Percentiles rank a stretch among this genome's conserved stretches.
Conservation (phyloP, 208 protist species). For the Trichomonas tenax region DNA sequence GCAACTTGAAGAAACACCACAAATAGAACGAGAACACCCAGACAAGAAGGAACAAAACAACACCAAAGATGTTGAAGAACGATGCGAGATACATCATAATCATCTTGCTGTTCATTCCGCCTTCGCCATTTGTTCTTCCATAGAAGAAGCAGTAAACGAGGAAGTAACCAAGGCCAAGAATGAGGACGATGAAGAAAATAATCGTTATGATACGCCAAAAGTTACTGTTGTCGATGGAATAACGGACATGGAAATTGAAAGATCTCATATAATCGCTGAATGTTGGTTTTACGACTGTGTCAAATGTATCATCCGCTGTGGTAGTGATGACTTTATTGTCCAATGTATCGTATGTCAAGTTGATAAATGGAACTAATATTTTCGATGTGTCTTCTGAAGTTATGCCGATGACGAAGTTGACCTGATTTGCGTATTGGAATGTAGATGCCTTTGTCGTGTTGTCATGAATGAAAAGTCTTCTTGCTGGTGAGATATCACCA, state of each 20-base stretch:
- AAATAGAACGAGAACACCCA: not conserved
- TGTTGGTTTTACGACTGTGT: not conserved
- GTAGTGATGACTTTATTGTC: not conserved
- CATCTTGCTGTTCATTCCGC: not conserved
- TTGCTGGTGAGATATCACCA: not conserved
- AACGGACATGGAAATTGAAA: not conserved
- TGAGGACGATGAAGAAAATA: not conserved
- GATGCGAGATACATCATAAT: not conserved
- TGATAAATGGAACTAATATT: not conserved
- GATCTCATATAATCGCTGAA: not conserved
- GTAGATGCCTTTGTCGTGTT: too few species aligned
- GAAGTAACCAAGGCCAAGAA: not conserved
- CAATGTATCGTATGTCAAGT: not conserved
- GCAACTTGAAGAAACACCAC: not conserved
- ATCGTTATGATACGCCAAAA: not conserved
- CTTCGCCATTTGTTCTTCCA: too few species aligned
- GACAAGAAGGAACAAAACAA: not conserved
- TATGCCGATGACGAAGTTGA: not conserved
- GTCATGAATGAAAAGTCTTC: not conserved
- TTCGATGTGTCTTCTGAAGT: not conserved
- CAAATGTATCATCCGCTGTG: not conserved
- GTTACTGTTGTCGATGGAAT: not conserved
- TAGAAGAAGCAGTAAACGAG: not conserved
- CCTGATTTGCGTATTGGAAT: not conserved
- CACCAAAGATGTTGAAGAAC: not conserved